phyloP scores from a whole-genome alignment of 2,329 filamentous ascomycete species.

The Scytalidium sp. region DNA sequence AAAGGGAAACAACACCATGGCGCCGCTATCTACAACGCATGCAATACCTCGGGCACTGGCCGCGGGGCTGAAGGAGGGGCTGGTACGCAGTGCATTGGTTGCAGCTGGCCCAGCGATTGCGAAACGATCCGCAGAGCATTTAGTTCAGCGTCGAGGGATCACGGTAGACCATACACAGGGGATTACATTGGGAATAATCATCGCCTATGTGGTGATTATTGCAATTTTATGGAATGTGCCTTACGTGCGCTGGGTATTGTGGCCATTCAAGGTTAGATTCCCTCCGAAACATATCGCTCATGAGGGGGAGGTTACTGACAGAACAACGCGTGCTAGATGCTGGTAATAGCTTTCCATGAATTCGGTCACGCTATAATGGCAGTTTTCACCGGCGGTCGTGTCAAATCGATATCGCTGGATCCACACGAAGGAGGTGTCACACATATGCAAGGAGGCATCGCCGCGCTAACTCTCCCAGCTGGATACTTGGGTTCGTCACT shows the following conservation, averaged over 20 bases:
- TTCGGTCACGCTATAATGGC: constrained; percentile 74
- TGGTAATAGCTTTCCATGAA: constrained; percentile 81
- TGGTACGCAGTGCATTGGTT: constrained; percentile 8
- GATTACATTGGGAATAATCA: constrained; percentile 70
- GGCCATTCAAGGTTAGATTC: constrained; percentile 70
- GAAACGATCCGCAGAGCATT: constrained; percentile 11
- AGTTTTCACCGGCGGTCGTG: constrained; percentile 67
- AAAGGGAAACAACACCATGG: constrained; percentile 11
- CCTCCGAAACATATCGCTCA: neutral
- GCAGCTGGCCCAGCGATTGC: constrained; percentile 15
- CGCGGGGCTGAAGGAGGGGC: constrained; percentile 3
- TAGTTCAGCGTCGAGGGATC: constrained; percentile 14
- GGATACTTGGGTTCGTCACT: constrained; percentile 76
- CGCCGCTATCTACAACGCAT: constrained; percentile 5
- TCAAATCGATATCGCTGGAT: constrained; percentile 72
- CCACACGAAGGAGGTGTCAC: constrained; percentile 77
- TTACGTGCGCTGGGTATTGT: constrained; percentile 70
- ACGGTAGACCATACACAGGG: constrained; percentile 60
- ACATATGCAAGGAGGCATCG: constrained; percentile 70
- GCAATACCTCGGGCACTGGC: constrained; percentile 3
- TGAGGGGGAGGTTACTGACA: neutral
- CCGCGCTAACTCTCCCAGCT: constrained; percentile 69
- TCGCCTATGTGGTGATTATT: constrained; percentile 68
- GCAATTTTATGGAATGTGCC: constrained; percentile 78
- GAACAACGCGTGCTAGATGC: constrained; percentile 54